Conservation (phyloP, 1,139 yeast genomes). For the Taphrina communis region DNA sequence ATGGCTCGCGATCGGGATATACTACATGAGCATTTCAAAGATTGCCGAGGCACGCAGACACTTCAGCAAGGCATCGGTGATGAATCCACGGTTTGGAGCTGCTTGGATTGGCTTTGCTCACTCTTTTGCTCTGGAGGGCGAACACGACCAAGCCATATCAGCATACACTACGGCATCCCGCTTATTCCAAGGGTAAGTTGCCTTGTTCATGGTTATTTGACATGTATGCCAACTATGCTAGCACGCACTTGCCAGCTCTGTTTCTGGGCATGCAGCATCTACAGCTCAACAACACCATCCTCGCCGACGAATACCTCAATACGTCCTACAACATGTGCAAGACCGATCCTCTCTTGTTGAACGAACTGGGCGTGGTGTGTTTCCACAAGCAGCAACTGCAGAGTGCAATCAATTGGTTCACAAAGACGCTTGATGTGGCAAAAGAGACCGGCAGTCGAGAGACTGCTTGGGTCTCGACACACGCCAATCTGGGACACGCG, state of each 20-base stretch:
- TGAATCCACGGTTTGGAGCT: conserved; percentile 89
- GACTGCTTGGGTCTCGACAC: conserved; percentile 83
- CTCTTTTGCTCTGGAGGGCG: conserved; percentile 96
- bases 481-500: conserved; percentile 89
- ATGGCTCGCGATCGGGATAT: conserved; percentile 92
- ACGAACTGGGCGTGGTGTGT: conserved; percentile 88
- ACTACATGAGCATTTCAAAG: conserved; percentile 77
- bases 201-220: background rate
- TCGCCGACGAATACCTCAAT: conserved; percentile 84
- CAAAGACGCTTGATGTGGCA: conserved; percentile 75
- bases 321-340: conserved; percentile 80
- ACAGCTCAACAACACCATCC: conserved; percentile 77
- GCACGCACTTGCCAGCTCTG: conserved; percentile 82
- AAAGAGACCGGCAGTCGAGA: conserved; percentile 75
- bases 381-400: conserved; percentile 74
- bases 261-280: conserved; percentile 96
- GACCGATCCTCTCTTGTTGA: conserved; percentile 81
- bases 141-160: conserved; percentile 96
- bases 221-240: conserved; percentile 3
- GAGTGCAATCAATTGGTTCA: conserved; percentile 73
- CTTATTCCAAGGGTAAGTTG: conserved; percentile 75
- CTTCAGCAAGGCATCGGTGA: conserved; percentile 85
- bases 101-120: conserved; percentile 99
- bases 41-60: conserved; percentile 82
- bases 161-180: conserved; percentile 97